Evolutionary conservation across 164 flowering plant species (phyloP).

Genomic region (Paratinospora sagittata): DNA sequence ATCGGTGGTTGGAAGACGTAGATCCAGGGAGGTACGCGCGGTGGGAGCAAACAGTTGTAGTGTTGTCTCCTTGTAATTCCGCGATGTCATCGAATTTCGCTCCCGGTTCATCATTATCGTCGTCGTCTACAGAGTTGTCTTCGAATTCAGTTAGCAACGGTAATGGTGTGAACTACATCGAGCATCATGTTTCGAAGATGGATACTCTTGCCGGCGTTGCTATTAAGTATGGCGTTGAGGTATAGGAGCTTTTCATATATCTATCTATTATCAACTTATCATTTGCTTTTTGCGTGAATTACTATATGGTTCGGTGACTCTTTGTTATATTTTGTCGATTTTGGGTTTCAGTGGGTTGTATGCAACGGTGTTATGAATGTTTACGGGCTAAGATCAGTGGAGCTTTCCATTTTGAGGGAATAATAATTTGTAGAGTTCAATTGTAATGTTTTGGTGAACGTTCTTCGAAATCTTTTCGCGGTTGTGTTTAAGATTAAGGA

Average conservation of each 20-base stretch:
- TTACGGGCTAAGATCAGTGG: no score
- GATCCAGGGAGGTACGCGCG: not conserved
- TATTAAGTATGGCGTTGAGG: not conserved
- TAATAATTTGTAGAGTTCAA: no score
- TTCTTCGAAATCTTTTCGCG: no score
- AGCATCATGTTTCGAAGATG: conserved; percentile 5
- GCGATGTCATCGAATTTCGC: not conserved
- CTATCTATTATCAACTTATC: no score
- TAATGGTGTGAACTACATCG: not conserved
- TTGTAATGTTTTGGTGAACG: no score
- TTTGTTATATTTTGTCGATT: no score
- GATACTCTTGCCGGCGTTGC: conserved; percentile 8
- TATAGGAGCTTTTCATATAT: not conserved
- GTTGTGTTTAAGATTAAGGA: no score
- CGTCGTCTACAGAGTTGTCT: not conserved
- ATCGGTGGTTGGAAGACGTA: not conserved
- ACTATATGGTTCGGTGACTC: no score
- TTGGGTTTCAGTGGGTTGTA: no score
- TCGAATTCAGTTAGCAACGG: not conserved
- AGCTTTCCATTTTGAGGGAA: no score
- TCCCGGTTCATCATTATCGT: not conserved
- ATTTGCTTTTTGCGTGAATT: no score
- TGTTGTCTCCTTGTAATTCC: not conserved
- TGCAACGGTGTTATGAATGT: no score
- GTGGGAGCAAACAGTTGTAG: not conserved